Evolutionary conservation across 352 stramenopile species (phyloP).

Genomic region (Phytophthora agathidicida): DNA sequence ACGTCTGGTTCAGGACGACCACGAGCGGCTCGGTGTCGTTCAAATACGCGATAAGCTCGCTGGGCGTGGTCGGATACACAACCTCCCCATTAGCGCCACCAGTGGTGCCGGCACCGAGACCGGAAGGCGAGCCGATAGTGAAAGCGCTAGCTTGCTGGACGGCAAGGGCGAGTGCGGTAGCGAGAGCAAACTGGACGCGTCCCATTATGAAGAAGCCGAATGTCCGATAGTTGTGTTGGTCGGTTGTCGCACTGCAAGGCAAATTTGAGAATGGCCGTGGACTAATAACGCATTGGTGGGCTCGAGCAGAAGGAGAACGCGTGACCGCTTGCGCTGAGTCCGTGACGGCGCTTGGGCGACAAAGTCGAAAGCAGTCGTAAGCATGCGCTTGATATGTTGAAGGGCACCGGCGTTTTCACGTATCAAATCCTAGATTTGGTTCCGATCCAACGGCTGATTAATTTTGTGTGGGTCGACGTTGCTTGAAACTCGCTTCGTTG

Average conservation of each 20-base stretch:
- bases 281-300: no score
- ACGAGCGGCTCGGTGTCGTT: conserved; percentile 28
- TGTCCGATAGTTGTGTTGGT: no score
- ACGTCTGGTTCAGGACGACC: conserved; percentile 43
- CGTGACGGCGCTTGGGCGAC: no score
- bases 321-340: no score
- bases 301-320: no score
- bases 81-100: conserved; percentile 30
- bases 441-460: conserved; percentile 19
- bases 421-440: conserved; percentile 20
- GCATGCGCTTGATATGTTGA: conserved; percentile 2
- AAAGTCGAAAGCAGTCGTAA: no score
- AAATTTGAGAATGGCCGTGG: conserved; percentile 24
- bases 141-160: conserved; percentile 13
- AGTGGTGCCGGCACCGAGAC: conserved; percentile 33
- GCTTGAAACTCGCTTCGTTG: no score
- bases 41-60: conserved; percentile 37
- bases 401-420: conserved; percentile 5
- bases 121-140: conserved; percentile 26
- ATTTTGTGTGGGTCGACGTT: conserved; percentile 8
- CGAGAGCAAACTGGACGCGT: conserved; percentile 13
- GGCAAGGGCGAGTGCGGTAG: conserved; percentile 6
- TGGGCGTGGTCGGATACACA: conserved; percentile 33
- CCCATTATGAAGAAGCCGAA: conserved; percentile 13
- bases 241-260: conserved; percentile 4